Evolutionary conservation across 2,329 filamentous ascomycete genomes (phyloP), one percentile per base, ranked within the genome.

Genomic region (Coleophoma cylindrospora): DNA sequence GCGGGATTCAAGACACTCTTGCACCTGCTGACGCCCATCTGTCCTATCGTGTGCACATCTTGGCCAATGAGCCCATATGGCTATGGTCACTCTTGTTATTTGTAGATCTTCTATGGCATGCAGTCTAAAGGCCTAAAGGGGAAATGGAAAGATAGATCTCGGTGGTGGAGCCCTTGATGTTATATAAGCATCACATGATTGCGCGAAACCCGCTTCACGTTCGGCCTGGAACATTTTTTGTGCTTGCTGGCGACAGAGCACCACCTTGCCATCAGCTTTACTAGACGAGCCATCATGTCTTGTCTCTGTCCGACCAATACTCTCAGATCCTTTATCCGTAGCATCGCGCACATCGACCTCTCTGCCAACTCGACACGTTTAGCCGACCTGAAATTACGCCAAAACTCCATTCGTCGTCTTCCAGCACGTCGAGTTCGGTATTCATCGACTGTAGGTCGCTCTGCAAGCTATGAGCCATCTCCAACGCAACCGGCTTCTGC

Each of bases 331-430:
- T 66, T 66, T 41, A 56, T 66, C 21, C 57, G 62, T 47, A 61
- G 52, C 52, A 48, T 66, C 41, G 53, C 62, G 14, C 59, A 63
- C 34, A 48, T 65, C 33, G 61, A 66, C 48, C 21, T 65, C n/a
- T 47, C 57, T 34, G 15, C 49, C 15, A 46, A 47, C 8, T 32
- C 45, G 19, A 48, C 44, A 43, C 22, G 43, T 34, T 15, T 43
- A 10, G n/a, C 51, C 10, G 21, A 34, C 17, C 34, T 19, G n/a
- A 45, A 47, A 21, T 19, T 50, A 4, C 49, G 45, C 17, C 52
- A 33, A 32, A 44, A 32, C 27, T 33, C 32, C 15, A 7, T 27
- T 11, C 9, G 41, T 3, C 19, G 41, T 33, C 14, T n/a, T 38
- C 13, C 36, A n/a, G 14, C 7, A 38, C 36, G 13, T 38, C 36